Conservation (phyloP, 257 asterid genomes). For the Plantago ovata region DNA sequence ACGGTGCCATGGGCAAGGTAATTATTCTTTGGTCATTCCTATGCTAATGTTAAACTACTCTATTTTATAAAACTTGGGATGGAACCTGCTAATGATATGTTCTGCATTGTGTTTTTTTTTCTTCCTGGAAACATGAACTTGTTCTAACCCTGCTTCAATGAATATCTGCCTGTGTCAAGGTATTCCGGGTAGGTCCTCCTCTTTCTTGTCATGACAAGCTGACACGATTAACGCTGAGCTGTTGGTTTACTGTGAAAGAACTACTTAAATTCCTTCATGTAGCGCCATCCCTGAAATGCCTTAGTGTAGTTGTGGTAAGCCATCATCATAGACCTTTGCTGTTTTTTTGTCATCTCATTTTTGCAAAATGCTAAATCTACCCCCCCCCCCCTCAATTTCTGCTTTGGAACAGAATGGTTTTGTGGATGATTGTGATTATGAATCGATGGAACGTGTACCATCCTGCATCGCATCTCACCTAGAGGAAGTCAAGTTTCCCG, state of each 20-base stretch:
- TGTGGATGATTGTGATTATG: neutral
- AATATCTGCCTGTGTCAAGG: neutral
- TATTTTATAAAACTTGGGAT: too few relatives aligned
- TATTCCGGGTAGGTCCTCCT: neutral
- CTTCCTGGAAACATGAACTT: too few relatives aligned
- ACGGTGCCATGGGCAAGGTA: neutral
- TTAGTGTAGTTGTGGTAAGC: neutral
- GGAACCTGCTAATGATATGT: too few relatives aligned
- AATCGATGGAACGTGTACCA: neutral
- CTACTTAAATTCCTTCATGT: neutral
- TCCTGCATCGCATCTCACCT: neutral
- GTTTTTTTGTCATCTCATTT: neutral
- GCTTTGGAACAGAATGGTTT: neutral
- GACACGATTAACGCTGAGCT: neutral
- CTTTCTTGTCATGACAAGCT: neutral
- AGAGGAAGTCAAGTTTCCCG: neutral
- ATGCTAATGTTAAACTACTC: too few relatives aligned
- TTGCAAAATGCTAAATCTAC: neutral
- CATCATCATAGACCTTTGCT: neutral
- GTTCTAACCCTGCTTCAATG: neutral
- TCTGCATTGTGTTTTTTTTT: too few relatives aligned
- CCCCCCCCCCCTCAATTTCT: neutral
- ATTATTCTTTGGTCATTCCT: neutral
- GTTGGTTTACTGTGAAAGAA: neutral
- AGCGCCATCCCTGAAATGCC: neutral